phyloP scores from a whole-genome alignment of 805 yeast genomes.

The Yarrowia alimentaria region DNA sequence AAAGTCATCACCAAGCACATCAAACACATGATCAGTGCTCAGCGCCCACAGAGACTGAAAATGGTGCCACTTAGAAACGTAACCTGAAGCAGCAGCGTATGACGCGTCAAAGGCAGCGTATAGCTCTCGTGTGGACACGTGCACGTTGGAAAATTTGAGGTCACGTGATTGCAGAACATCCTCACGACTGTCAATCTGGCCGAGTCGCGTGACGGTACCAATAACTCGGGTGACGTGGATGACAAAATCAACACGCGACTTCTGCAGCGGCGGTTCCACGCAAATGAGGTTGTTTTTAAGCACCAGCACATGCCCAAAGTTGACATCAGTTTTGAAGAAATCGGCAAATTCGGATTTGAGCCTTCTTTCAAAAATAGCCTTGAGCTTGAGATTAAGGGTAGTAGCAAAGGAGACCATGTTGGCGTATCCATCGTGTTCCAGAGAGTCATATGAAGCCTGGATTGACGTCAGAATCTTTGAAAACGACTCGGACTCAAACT shows the following conservation, averaged over 20 bases:
- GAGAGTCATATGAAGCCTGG: slow-evolving; percentile 14
- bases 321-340: slow-evolving; percentile 8
- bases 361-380: slow-evolving; percentile 1
- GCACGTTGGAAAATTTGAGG: too few relatives aligned
- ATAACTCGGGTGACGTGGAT: background rate
- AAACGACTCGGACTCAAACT: slow-evolving; percentile 35
- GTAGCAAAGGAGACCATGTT: slow-evolving; percentile 20
- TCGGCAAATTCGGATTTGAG: slow-evolving; percentile 7
- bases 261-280: slow-evolving; percentile 22
- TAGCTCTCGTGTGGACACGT: slow-evolving; percentile 1
- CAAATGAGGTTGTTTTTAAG: slow-evolving; percentile 19
- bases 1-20: slow-evolving; percentile 41
- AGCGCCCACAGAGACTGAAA: slow-evolving; percentile 63
- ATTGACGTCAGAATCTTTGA: background rate
- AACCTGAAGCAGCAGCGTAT: slow-evolving; percentile 38
- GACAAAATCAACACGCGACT: slow-evolving; percentile 12
- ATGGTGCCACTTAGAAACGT: slow-evolving; percentile 52
- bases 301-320: slow-evolving; percentile 15
- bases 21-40: slow-evolving; percentile 44
- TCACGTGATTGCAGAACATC: too few relatives aligned
- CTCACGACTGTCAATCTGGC: slow-evolving; percentile 19
- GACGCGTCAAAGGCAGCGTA: slow-evolving; percentile 5
- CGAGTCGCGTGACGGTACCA: background rate
- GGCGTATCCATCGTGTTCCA: slow-evolving; percentile 16
- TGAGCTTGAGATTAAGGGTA: slow-evolving; percentile 7